These are phyloP conservation scores for Flaveria trinervia DNA, from an alignment of 129 eudicot species.

Conservation along the genomic window DNA sequence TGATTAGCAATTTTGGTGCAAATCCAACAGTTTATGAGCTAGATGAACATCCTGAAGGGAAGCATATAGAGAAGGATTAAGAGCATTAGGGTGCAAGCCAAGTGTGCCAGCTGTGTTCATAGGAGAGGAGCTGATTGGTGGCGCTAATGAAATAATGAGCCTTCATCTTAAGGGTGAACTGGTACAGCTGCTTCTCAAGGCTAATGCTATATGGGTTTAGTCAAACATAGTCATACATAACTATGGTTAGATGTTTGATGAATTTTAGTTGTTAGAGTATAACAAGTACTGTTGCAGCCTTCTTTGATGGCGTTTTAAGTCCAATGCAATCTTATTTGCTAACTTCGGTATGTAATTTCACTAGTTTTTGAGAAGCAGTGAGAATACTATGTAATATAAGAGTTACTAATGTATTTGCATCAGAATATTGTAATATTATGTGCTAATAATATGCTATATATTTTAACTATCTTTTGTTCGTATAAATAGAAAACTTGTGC, in stretches of 20 bases:
- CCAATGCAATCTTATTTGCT: conserved; percentile 18
- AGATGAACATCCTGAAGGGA: conserved; percentile 57
- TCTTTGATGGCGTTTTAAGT: conserved; percentile 14
- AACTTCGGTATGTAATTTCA: conserved; percentile 26
- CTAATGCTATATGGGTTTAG: conserved; percentile 49
- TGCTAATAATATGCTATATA: conserved; percentile 14
- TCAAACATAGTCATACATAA: background rate
- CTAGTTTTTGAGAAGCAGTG: conserved; percentile 25
- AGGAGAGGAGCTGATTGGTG: conserved; percentile 55
- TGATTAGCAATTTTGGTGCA: conserved; percentile 59
- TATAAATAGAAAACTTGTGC: background rate
- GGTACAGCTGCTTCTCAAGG: conserved; percentile 53
- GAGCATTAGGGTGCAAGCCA: conserved; percentile 46
- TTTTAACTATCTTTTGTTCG: background rate
- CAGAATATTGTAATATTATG: background rate
- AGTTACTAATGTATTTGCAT: background rate
- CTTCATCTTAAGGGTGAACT: conserved; percentile 59
- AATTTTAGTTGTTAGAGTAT: conserved; percentile 17
- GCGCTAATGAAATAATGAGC: conserved; percentile 72
- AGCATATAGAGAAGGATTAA: conserved; percentile 48
- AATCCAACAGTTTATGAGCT: conserved; percentile 58
- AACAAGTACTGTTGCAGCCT: conserved; percentile 7
- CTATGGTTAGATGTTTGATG: conserved; percentile 16
- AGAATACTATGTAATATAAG: conserved; percentile 13
- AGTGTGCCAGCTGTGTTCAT: conserved; percentile 70